Evolutionary conservation across 192 early-diverging fungal genomes (phyloP), one percentile per base, ranked within the genome.

Genomic region (Physocladia obscura): DNA sequence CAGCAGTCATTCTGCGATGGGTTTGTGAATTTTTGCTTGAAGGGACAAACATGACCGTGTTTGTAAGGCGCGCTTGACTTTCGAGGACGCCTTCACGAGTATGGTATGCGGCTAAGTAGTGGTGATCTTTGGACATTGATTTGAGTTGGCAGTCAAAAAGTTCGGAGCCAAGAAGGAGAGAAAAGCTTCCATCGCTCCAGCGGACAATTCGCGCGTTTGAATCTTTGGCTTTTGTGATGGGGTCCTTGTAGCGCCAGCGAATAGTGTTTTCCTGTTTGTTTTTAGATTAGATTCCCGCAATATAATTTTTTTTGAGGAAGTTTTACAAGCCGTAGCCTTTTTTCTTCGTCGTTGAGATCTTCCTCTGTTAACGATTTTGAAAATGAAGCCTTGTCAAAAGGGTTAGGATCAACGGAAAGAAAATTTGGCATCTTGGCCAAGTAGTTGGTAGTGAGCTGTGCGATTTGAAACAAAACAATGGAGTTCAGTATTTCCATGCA

Each of bases 121-220:
- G 80, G 51, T 90, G 83, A 30, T 82, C 75, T 35, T 82, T 73
- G 22, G 57, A 68, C 48, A 85, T 79, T 5, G 78, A 57, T 22
- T 87, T 86, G 32, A 78, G 55, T 27, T 68, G 76, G 26, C 88
- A 86, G 65, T 91, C 89, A 80, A 91, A 92, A 49, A 86, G 76
- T 62, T 94, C 91, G 34, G 85, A 77, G 13, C 90, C 91, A 24
- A 94, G 69, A 2, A 91, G 75, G 8, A 94, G 67, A 2, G 93
- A 91, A 71, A 83, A 80, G 35, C 82, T 73, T 29, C 87, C 88
- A 72, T 94, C 90, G 13, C 85, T 87, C 93, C 93, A 93, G 35
- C 83, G 76, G 4, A 94, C 83, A 54, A 94, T 69, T 2, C 88
- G 86, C 1, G 90, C 84, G 72, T 93, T 91, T 22, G 90, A 90